phyloP scores from a whole-genome alignment of 2,329 filamentous ascomycete species.

The Aspergillus jensenii region DNA sequence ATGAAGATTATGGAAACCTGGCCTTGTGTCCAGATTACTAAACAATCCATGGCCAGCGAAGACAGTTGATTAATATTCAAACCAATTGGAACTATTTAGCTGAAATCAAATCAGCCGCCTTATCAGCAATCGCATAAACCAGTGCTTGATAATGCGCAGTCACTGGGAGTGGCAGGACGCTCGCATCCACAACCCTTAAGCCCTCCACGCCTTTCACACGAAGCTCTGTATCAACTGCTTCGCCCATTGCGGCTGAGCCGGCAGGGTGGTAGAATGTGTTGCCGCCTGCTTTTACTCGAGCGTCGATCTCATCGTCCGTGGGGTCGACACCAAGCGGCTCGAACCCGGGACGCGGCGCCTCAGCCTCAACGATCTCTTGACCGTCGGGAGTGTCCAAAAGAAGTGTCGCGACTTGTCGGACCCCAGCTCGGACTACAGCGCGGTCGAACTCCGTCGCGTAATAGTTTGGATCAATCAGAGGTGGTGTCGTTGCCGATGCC shows the following conservation, averaged over 20 bases:
- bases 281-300: background rate
- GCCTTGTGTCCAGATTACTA: too few species aligned
- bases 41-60: too few species aligned
- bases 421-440: conserved; percentile 14
- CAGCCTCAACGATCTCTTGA: conserved; percentile 17
- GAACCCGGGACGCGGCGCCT: conserved; percentile 14
- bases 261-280: conserved; percentile 22
- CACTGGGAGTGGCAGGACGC: conserved; percentile 22
- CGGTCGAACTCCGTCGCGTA: conserved; percentile 29
- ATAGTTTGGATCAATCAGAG: conserved; percentile 32
- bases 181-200: conserved; percentile 26
- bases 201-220: conserved; percentile 15
- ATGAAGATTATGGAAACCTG: too few species aligned
- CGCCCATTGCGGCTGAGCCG: conserved; percentile 12
- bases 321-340: background rate
- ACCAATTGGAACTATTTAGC: background rate
- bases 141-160: conserved; percentile 20
- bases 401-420: conserved; percentile 15
- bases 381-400: conserved; percentile 10
- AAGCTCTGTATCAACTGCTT: conserved; percentile 11
- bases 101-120: background rate
- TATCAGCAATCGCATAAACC: conserved; percentile 16
- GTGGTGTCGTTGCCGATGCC: conserved; percentile 14
- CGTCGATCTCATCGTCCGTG: conserved; percentile 11
- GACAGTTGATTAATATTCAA: too few species aligned